phyloP scores from a whole-genome alignment of 2,329 filamentous ascomycete genomes.

The Pseudogymnoascus sp. region DNA sequence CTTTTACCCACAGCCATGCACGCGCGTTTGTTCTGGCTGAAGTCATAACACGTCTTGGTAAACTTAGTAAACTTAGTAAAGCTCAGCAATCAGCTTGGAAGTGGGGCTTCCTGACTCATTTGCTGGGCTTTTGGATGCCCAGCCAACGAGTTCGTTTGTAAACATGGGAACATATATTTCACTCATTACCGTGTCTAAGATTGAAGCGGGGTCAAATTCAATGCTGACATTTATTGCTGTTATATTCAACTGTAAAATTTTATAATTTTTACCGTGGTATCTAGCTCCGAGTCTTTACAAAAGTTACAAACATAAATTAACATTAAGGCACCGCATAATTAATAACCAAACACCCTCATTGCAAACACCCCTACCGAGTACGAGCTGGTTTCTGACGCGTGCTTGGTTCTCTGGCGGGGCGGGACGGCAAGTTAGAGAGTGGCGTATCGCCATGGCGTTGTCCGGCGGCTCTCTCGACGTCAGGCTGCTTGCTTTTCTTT shows the following conservation, averaged over 20 bases:
- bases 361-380: not conserved
- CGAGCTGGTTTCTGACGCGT: not conserved
- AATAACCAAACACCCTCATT: not conserved
- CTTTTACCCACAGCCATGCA: not conserved
- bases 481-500: conserved; percentile 24
- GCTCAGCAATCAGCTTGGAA: not conserved
- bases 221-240: not conserved
- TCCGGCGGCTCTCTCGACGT: conserved; percentile 18
- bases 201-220: not conserved
- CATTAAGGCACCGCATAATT: not conserved
- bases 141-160: not conserved
- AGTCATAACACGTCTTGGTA: not conserved
- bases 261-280: not conserved
- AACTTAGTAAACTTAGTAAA: conserved; percentile 7
- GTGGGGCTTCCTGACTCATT: conserved; percentile 1
- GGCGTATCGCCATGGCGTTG: not conserved
- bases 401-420: not conserved
- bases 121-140: not conserved
- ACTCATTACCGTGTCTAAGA: no score
- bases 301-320: conserved; percentile 4
- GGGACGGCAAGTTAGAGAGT: not conserved
- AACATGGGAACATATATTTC: not conserved
- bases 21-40: not conserved
- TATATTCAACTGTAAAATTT: conserved; percentile 2
- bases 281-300: not conserved